A percentile compares a stretch with the other conserved stretches of the same genome.
Conservation (phyloP, 2,329 filamentous ascomycete genomes). For the Sporothrix dimorphospora region DNA sequence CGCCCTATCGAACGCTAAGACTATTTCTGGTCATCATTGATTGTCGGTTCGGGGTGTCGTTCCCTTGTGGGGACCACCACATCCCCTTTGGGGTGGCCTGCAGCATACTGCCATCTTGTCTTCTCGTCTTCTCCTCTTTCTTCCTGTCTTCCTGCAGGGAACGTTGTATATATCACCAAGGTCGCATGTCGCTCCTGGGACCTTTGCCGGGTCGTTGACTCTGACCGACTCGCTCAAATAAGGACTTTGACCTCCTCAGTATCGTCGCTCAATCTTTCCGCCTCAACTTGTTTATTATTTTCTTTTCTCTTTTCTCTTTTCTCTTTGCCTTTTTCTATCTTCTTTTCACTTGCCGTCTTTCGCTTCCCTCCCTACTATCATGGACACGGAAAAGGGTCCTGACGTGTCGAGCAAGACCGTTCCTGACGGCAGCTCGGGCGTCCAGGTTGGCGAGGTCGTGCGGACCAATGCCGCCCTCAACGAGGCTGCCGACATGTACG, state of each 20-base stretch:
- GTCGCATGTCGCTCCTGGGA: background rate
- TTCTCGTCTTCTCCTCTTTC: background rate
- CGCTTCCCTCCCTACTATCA: background rate
- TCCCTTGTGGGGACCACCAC: background rate
- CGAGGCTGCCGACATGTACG: background rate
- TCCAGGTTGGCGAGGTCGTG: background rate
- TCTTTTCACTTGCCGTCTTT: too few species aligned
- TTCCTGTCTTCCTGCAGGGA: background rate
- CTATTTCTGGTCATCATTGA: background rate
- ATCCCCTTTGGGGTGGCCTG: background rate
- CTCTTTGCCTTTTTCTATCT: background rate
- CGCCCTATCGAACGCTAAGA: background rate
- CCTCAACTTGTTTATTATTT: background rate
- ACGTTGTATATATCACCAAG: slow-evolving; percentile 2
- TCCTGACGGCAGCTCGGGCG: background rate
- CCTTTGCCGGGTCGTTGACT: background rate
- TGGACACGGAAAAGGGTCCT: background rate
- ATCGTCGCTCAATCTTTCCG: too few species aligned
- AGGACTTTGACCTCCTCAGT: too few species aligned
- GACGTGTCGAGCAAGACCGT: background rate
- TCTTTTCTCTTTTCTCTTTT: background rate
- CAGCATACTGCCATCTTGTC: background rate
- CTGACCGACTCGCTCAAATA: background rate
- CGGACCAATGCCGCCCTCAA: background rate
- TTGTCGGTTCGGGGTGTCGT: background rate